phyloP scores from a whole-genome alignment of 305 asterid species.

The Rubia peregrina region DNA sequence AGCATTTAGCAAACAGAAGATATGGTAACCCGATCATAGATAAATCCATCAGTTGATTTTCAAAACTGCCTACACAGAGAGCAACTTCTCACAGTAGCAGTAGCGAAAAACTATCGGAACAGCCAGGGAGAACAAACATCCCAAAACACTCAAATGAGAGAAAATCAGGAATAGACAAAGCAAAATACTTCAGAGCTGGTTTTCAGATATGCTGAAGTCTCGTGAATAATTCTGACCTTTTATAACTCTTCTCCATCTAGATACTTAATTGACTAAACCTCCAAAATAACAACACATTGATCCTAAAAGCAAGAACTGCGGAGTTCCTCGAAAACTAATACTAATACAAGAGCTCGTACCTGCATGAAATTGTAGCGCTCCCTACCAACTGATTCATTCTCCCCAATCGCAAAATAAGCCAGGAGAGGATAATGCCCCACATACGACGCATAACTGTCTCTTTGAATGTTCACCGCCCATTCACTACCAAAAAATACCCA shows the following conservation, averaged over 20 bases:
- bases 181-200: background rate
- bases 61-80: background rate
- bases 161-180: background rate
- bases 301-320: background rate
- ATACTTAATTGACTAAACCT: background rate
- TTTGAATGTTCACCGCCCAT: constrained; percentile 95
- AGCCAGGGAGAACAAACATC: background rate
- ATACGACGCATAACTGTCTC: constrained; percentile 89
- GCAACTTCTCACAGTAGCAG: background rate
- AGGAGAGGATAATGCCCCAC: constrained; percentile 84
- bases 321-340: background rate
- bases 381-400: constrained; percentile 92
- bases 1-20: too few relatives aligned
- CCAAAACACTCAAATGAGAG: background rate
- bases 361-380: constrained; percentile 99
- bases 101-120: background rate
- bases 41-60: background rate
- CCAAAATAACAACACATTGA: background rate
- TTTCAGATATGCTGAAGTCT: too few relatives aligned
- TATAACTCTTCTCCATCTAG: background rate
- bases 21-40: background rate
- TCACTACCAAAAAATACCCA: constrained; percentile 37
- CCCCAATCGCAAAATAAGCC: constrained; percentile 87
- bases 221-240: background rate
- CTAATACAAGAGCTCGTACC: constrained; percentile 27